phyloP scores from a whole-genome alignment of 371 early-diverging fungal genomes.

The Syncephalastrum contaminatum region DNA sequence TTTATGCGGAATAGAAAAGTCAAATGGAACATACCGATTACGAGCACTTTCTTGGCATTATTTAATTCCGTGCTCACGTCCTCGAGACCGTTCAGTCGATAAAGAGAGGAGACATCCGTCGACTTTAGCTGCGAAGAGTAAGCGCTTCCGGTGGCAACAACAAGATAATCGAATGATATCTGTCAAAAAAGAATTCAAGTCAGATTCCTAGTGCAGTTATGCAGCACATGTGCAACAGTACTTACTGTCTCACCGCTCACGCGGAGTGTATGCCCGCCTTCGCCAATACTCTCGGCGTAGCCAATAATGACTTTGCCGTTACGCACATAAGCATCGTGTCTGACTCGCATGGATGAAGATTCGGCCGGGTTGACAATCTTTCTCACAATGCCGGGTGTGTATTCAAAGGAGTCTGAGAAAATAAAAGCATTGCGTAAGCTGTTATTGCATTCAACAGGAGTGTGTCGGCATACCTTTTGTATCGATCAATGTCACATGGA shows the following conservation, averaged over 20 bases:
- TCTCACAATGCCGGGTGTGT: conserved; percentile 40
- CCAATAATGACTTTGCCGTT: conserved; percentile 48
- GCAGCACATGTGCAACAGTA: background rate
- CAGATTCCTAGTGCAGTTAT: conserved; percentile 3
- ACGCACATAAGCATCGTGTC: conserved; percentile 37
- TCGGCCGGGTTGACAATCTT: conserved; percentile 30
- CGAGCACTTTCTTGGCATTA: conserved; percentile 50
- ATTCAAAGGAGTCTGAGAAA: conserved; percentile 38
- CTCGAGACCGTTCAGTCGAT: conserved; percentile 27
- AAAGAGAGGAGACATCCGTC: conserved; percentile 39
- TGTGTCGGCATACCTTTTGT: conserved; percentile 48
- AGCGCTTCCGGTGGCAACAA: conserved; percentile 68
- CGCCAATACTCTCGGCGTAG: conserved; percentile 29
- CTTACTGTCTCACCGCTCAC: conserved; percentile 32
- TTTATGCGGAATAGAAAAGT: background rate
- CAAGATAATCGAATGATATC: conserved; percentile 69
- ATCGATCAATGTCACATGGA: conserved; percentile 47
- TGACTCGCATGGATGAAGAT: conserved; percentile 29
- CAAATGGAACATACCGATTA: conserved; percentile 29
- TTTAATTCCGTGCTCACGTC: conserved; percentile 48
- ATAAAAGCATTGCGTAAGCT: background rate
- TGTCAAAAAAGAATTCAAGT: conserved; percentile 18
- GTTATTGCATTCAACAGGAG: too few species aligned
- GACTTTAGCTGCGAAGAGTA: conserved; percentile 55
- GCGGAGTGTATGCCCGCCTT: conserved; percentile 25